Conservation (phyloP, 1,284 basidiomycete species). For the Hortiboletus rubellus region DNA sequence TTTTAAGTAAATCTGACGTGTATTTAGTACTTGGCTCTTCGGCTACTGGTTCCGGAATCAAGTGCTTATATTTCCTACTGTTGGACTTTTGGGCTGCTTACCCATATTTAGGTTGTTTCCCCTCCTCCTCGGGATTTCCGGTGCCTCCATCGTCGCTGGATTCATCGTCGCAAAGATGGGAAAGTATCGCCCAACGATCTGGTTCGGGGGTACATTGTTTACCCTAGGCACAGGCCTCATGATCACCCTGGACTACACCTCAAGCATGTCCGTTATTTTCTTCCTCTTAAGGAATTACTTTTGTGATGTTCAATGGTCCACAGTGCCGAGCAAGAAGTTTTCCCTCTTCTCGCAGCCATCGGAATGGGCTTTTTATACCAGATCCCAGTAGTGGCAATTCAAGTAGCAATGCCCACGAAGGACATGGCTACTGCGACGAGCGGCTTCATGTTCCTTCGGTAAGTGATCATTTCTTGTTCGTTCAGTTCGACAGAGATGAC, state of each 20-base stretch:
- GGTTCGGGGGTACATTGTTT: constrained; percentile 56
- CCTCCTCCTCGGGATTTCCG: constrained; percentile 63
- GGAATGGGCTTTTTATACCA: constrained; percentile 69
- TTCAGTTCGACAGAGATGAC: background rate
- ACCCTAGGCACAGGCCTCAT: constrained; percentile 65
- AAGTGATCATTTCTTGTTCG: background rate
- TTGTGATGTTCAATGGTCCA: background rate
- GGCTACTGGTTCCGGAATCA: constrained; percentile 15
- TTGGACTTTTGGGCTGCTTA: background rate
- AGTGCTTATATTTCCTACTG: background rate
- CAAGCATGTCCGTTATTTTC: constrained; percentile 43
- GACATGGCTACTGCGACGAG: constrained; percentile 79
- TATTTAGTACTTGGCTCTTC: constrained; percentile 16
- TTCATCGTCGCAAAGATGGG: constrained; percentile 58
- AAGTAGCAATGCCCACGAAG: constrained; percentile 78
- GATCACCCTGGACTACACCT: constrained; percentile 46
- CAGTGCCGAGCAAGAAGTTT: constrained; percentile 60
- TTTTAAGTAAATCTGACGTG: background rate
- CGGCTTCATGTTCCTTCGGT: constrained; percentile 66
- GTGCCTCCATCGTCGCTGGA: constrained; percentile 59
- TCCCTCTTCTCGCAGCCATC: constrained; percentile 57
- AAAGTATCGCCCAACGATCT: constrained; percentile 61
- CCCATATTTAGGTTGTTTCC: constrained; percentile 63
- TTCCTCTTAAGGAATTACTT: background rate
- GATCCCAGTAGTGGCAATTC: constrained; percentile 67